Evolutionary conservation across 2,329 filamentous ascomycete species (phyloP).

Genomic region (Aspergillus novofumigatus): DNA sequence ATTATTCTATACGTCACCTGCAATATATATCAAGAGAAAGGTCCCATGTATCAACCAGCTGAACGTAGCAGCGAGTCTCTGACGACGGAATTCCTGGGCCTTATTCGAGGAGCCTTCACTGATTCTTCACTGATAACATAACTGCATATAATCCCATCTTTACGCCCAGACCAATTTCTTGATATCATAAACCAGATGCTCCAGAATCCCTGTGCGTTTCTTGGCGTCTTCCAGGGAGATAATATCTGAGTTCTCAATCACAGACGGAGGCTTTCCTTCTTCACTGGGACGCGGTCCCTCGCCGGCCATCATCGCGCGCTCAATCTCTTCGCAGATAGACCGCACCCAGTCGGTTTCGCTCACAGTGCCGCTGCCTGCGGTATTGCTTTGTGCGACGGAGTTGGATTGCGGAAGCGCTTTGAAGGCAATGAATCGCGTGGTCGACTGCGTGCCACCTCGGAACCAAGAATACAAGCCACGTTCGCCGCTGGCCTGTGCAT

Average conservation of each 20-base stretch:
- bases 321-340: constrained; percentile 72
- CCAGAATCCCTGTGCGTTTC: constrained; percentile 78
- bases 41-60: background rate
- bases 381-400: constrained; percentile 19
- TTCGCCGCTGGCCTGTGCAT: constrained; percentile 27
- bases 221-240: constrained; percentile 81
- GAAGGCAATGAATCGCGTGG: constrained; percentile 39
- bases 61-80: background rate
- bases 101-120: background rate
- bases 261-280: constrained; percentile 15
- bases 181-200: constrained; percentile 81
- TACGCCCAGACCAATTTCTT: constrained; percentile 88
- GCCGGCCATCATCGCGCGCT: constrained; percentile 57
- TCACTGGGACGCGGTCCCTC: constrained; percentile 37
- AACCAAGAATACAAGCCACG: constrained; percentile 43
- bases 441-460: constrained; percentile 24
- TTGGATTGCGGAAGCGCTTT: constrained; percentile 40
- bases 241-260: constrained; percentile 62
- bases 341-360: constrained; percentile 53
- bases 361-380: constrained; percentile 18
- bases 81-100: background rate
- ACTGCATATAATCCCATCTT: constrained; percentile 3
- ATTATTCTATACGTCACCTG: background rate
- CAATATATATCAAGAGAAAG: background rate
- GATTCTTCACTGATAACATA: background rate